A percentile compares a stretch with the other conserved stretches of the same genome.
Evolutionary conservation across 2,329 filamentous ascomycete genomes (phyloP).

Genomic region (Botrytis tulipae): DNA sequence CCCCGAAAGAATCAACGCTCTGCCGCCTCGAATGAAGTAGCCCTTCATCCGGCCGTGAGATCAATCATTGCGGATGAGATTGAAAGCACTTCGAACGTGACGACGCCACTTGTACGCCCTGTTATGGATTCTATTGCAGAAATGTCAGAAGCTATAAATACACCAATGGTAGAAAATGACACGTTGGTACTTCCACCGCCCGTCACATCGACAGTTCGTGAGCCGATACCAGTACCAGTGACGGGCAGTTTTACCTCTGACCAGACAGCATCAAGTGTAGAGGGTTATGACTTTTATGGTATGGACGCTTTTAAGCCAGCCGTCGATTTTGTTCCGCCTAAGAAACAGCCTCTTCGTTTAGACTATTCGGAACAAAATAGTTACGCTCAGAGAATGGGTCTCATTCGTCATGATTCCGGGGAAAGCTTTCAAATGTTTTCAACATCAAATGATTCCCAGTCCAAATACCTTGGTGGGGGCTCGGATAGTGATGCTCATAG

Average conservation of each 20-base stretch:
- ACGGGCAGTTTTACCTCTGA: slow-evolving; percentile 24
- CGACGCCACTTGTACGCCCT: slow-evolving; percentile 58
- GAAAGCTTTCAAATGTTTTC: slow-evolving; percentile 62
- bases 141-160: slow-evolving; percentile 32
- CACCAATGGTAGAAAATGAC: slow-evolving; percentile 38
- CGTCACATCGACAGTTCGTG: slow-evolving; percentile 29
- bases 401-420: slow-evolving; percentile 54
- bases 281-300: slow-evolving; percentile 67
- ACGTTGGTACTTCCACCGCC: slow-evolving; percentile 34
- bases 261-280: slow-evolving; percentile 37
- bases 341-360: slow-evolving; percentile 42
- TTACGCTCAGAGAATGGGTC: slow-evolving; percentile 29
- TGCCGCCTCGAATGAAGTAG: slow-evolving; percentile 23
- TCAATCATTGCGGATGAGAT: slow-evolving; percentile 44
- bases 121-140: slow-evolving; percentile 40
- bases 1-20: slow-evolving; percentile 28
- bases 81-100: slow-evolving; percentile 61
- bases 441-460: slow-evolving; percentile 50
- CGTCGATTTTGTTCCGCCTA: slow-evolving; percentile 52
- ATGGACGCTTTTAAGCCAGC: slow-evolving; percentile 51
- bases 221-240: slow-evolving; percentile 34
- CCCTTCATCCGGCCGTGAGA: slow-evolving; percentile 26
- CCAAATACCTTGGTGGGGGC: slow-evolving; percentile 38
- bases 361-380: slow-evolving; percentile 34
- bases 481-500: slow-evolving; percentile 38